Evolutionary conservation across 2,329 filamentous ascomycete genomes (phyloP).

Genomic region (Mariannaea sp.): DNA sequence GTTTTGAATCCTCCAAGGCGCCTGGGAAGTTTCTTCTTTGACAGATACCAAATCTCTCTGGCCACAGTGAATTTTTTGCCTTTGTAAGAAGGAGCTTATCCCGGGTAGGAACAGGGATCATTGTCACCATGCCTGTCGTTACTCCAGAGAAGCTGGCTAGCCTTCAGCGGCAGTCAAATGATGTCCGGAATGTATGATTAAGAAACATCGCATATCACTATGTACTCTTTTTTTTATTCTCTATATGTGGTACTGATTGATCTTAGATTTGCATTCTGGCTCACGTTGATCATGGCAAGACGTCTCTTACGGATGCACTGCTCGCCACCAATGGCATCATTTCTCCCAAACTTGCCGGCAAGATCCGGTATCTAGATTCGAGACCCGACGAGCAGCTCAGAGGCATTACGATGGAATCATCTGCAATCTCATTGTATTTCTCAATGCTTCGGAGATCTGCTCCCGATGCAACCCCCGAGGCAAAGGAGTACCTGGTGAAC

Average conservation of each 20-base stretch:
- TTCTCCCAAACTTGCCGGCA: constrained; percentile 94
- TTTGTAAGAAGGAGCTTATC: constrained; percentile 8
- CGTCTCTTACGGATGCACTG: constrained; percentile 91
- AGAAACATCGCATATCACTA: background rate
- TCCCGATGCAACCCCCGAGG: constrained; percentile 69
- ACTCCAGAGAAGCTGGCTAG: constrained; percentile 86
- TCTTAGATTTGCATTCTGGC: constrained; percentile 88
- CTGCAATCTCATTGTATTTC: constrained; percentile 95
- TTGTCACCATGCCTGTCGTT: constrained; percentile 81
- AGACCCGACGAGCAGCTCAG: constrained; percentile 93
- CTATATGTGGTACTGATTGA: constrained; percentile 23
- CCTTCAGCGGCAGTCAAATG: constrained; percentile 84
- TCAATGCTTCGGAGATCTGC: constrained; percentile 79
- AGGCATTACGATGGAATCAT: constrained; percentile 99
- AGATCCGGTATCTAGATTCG: constrained; percentile 97
- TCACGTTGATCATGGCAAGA: constrained; percentile 98
- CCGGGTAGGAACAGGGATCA: constrained; percentile 9
- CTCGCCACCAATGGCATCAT: constrained; percentile 99
- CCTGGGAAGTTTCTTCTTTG: background rate
- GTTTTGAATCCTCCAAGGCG: constrained; percentile 16
- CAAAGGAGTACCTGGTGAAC: constrained; percentile 94
- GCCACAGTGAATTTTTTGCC: background rate
- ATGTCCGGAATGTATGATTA: constrained; percentile 87
- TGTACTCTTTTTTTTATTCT: rapidly evolving
- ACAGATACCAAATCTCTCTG: background rate